Conservation (phyloP, 106 monocot genomes). For the Narthecium ossifragum region DNA sequence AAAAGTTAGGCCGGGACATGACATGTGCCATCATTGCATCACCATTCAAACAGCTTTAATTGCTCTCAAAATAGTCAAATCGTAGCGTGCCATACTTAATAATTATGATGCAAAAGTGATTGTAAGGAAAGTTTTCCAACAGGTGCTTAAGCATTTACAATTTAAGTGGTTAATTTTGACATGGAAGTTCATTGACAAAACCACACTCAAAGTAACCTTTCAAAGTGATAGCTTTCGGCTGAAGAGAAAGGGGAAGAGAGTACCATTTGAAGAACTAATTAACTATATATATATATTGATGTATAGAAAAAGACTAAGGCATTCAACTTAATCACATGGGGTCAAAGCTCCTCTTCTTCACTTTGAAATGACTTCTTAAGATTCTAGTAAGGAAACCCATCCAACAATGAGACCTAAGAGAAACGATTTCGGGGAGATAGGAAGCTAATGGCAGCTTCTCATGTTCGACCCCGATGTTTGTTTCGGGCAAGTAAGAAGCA, state of each 20-base stretch:
- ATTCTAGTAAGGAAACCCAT: not conserved
- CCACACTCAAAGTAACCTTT: not conserved
- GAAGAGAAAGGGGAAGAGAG: not conserved
- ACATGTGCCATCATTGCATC: too few species aligned
- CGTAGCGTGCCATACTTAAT: too few species aligned
- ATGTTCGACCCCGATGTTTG: slow-evolving; percentile 14
- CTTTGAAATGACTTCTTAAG: not conserved
- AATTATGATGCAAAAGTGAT: too few species aligned
- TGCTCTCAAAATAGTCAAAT: not conserved
- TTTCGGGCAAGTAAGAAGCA: not conserved
- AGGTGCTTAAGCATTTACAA: too few species aligned
- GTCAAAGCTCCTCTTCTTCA: not conserved
- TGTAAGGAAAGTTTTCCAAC: too few species aligned
- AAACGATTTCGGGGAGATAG: slow-evolving; percentile 1
- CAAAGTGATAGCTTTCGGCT: not conserved
- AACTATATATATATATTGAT: not conserved
- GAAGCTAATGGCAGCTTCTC: slow-evolving; percentile 37
- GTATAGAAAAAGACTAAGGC: not conserved
- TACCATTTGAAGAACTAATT: not conserved
- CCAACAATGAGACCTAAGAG: not conserved
- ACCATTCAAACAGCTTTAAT: not conserved
- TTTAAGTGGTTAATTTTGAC: too few species aligned
- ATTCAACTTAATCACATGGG: not conserved
- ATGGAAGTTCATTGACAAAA: not conserved
- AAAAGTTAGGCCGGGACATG: too few species aligned